Base-by-base conservation (phyloP, 805 yeast genomes). In the Yarrowia sp. region DNA sequence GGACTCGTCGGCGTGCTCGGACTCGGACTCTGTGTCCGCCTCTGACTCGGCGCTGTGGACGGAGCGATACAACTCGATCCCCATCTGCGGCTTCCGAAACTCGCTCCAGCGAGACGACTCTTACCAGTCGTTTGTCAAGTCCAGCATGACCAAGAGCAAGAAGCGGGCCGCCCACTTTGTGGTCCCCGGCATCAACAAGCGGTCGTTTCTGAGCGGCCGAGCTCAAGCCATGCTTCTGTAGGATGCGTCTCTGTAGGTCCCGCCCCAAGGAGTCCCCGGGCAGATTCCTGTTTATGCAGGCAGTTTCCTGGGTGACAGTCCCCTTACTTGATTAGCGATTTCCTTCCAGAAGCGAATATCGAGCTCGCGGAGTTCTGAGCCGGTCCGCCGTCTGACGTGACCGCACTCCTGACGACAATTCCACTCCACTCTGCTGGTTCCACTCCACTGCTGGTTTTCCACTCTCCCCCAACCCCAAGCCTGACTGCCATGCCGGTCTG, bases 21-120 rank as follows among this genome's bases (percentile, higher is more conserved):
- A 58, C 32, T 58, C 63, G 22, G 63, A 58, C 35, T 19, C 59
- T 7, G 59, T 66, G 14, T 52, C 65, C 26, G 52, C 70, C 12
- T 64, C 70, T 41, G 40, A 65, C 35, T 66, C 67, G 12, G 65
- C 67, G n/a, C 61, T 66, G 19, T 63, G 66, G 67, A 54, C 67
- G 28, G 62, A 64, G 49, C 38, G 43, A 33, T 44, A 48, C 67
- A 36, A 54, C 49, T 44, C 58, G 35, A 44, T 72, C 62, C 70
- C 70, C 46, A 58, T 71, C 46, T 67, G 70, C 49, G 72, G 72
- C 2, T 68, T 54, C 61, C 66, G 71, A 28, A 64, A 67, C 64
- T 58, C 63, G 38, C 63, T 58, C 30, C 51, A 58, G 51, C 40
- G 51, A 14, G 63, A 58, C 28, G 51, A 41, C 41, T 43, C 51